Base-by-base conservation (phyloP, 345 rosid species). In the Dimocarpus longan region DNA sequence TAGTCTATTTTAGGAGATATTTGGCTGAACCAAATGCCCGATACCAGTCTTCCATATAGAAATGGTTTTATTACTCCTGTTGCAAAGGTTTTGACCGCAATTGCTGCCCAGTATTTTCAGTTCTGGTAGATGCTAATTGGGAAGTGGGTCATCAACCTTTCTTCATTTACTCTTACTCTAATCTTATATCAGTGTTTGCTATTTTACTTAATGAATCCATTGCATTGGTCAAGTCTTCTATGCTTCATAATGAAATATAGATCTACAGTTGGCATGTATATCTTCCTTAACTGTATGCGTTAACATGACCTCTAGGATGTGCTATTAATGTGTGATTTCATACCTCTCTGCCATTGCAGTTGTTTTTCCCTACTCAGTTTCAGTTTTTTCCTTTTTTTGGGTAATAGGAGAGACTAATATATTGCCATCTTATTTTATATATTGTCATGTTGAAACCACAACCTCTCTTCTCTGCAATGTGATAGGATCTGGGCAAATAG, bases 401-500 rank as follows among this genome's bases (percentile, higher is more conserved):
- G 52, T 46, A 46, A 43, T 72, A 26, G 12, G 50, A 72, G 71
- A 40, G 16, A 21, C 13, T 37, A 57, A 40, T 6, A n/a, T 42
- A 5, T 52, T 73, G 13, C 39, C 46, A 39, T 40, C 18, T 57
- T 73, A 39, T 26, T 26, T 76, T 81, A n/a, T 39, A 48, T 19
- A 1, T 18, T 28, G 37, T 67, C 39, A 28, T 50, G 40, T 21
- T 75, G 73, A 68, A 59, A 26, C 40, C 12, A 44, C 67, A n/a
- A 48, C 26, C 63, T 70, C 56, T 26, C 22, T 73, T 79, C 54
- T 60, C 71, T 59, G 22, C 73, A 43, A 57, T 71, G 48, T 40
- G 5, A 76, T 78, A 96, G 99, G 92, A 93, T 96, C 64, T 93
- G 97, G 97, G 99, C 98, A 8, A 95, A 95, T 73, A 89, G 98